Evolutionary conservation across 2,329 filamentous ascomycete genomes (phyloP).

Genomic region (Claviceps pazoutovae): DNA sequence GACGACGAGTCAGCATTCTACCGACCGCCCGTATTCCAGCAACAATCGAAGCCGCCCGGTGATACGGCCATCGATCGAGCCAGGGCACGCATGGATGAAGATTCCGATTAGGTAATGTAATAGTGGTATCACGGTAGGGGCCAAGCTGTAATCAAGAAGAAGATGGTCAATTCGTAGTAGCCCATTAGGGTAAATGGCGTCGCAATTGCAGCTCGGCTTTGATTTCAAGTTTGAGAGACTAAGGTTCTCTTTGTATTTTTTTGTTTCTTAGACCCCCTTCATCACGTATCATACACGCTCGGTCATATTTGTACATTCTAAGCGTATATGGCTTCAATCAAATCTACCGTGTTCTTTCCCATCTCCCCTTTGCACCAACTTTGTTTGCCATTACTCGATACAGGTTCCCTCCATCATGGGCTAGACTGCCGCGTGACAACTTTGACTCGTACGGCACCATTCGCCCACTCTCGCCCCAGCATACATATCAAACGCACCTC

Average conservation of each 20-base stretch:
- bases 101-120: constrained; percentile 32
- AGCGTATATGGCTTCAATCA: constrained; percentile 7
- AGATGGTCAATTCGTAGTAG: background rate
- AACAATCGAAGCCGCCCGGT: constrained; percentile 33
- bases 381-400: background rate
- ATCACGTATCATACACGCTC: constrained; percentile 22
- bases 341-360: background rate
- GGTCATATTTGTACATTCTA: constrained; percentile 21
- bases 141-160: background rate
- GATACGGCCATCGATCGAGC: constrained; percentile 48
- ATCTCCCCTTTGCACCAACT: background rate
- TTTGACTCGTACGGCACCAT: background rate
- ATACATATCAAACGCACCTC: background rate
- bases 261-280: background rate
- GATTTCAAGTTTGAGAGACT: constrained; percentile 7
- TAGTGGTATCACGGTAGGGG: constrained; percentile 1
- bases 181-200: constrained; percentile 5
- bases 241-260: constrained; percentile 8
- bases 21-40: constrained; percentile 44
- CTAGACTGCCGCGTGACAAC: background rate
- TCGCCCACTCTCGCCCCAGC: background rate
- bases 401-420: background rate
- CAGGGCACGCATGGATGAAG: constrained; percentile 42
- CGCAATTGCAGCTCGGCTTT: constrained; percentile 1
- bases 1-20: constrained; percentile 65